phyloP scores from a whole-genome alignment of 1,284 basidiomycete species.

The Sporisorium exsertum region DNA sequence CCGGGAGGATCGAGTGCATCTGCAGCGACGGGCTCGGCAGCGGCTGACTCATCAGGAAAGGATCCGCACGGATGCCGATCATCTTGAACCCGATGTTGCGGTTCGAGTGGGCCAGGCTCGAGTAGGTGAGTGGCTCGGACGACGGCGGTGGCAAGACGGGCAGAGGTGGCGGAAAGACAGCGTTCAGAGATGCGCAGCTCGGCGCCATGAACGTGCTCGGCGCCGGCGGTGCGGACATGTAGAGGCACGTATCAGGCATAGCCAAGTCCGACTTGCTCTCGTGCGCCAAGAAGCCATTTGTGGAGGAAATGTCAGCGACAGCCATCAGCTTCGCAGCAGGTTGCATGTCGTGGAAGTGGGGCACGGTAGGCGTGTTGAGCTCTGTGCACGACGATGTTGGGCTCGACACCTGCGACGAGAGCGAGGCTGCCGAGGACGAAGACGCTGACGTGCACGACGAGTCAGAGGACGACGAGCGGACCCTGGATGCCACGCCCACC shows the following conservation, averaged over 20 bases:
- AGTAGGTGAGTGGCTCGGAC: slow-evolving; percentile 25
- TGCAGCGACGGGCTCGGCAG: slow-evolving; percentile 36
- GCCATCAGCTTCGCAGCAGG: background rate
- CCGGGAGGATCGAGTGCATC: background rate
- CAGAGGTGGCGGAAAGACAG: background rate
- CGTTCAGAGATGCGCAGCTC: slow-evolving; percentile 11
- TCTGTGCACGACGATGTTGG: slow-evolving; percentile 28
- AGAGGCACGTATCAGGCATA: slow-evolving; percentile 1
- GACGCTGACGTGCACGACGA: slow-evolving; percentile 18
- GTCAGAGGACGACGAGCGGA: slow-evolving; percentile 28
- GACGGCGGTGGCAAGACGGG: background rate
- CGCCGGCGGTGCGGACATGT: slow-evolving; percentile 5
- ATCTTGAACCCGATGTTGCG: slow-evolving; percentile 31
- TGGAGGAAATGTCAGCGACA: background rate
- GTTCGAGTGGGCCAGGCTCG: slow-evolving; percentile 7
- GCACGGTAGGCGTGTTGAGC: slow-evolving; percentile 27
- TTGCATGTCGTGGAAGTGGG: slow-evolving; percentile 10
- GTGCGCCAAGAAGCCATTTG: background rate
- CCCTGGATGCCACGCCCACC: background rate
- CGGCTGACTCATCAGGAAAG: slow-evolving; percentile 43
- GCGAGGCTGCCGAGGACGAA: slow-evolving; percentile 7
- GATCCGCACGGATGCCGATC: slow-evolving; percentile 33
- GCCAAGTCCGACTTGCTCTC: slow-evolving; percentile 4
- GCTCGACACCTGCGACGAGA: slow-evolving; percentile 30
- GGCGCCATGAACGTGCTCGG: background rate